Conservation (phyloP, 2,329 filamentous ascomycete species). For the Penicillium sclerotigenum region DNA sequence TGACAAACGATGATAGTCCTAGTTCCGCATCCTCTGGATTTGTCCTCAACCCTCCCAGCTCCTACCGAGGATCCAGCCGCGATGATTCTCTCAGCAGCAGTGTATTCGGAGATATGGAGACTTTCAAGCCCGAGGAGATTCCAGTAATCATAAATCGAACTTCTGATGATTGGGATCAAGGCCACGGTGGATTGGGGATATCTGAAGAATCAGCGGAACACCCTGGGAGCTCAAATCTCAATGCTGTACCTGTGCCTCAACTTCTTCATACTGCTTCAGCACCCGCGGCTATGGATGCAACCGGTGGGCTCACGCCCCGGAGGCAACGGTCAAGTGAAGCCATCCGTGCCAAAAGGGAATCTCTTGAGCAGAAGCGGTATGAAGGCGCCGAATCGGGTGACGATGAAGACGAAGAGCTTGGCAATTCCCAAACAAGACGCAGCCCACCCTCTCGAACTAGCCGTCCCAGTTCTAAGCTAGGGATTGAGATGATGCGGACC, state of each 20-base stretch:
- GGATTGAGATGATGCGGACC: slow-evolving; percentile 96
- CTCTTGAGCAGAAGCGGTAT: slow-evolving; percentile 66
- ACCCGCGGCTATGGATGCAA: slow-evolving; percentile 58
- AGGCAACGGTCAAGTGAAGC: slow-evolving; percentile 70
- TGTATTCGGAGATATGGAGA: slow-evolving; percentile 82
- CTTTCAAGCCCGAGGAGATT: slow-evolving; percentile 72
- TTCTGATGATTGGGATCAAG: slow-evolving; percentile 68
- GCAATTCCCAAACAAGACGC: slow-evolving; percentile 52
- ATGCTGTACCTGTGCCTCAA: slow-evolving; percentile 47
- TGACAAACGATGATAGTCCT: slow-evolving; percentile 73
- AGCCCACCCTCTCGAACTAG: slow-evolving; percentile 52
- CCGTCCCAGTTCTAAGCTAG: slow-evolving; percentile 79
- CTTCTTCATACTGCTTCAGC: slow-evolving; percentile 63
- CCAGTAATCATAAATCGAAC: slow-evolving; percentile 73
- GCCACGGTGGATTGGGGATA: slow-evolving; percentile 72
- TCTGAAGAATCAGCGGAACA: slow-evolving; percentile 51
- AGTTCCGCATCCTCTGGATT: slow-evolving; percentile 74
- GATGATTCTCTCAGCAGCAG: slow-evolving; percentile 82
- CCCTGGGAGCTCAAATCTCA: slow-evolving; percentile 22
- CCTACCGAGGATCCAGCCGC: slow-evolving; percentile 74
- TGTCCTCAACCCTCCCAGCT: slow-evolving; percentile 66
- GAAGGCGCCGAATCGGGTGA: slow-evolving; percentile 86
- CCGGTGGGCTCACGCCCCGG: slow-evolving; percentile 50
- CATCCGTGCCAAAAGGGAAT: slow-evolving; percentile 70
- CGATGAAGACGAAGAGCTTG: slow-evolving; percentile 90